Conservation (phyloP, 495 filamentous ascomycete species). For the Penicillium macrosclerotiorum region DNA sequence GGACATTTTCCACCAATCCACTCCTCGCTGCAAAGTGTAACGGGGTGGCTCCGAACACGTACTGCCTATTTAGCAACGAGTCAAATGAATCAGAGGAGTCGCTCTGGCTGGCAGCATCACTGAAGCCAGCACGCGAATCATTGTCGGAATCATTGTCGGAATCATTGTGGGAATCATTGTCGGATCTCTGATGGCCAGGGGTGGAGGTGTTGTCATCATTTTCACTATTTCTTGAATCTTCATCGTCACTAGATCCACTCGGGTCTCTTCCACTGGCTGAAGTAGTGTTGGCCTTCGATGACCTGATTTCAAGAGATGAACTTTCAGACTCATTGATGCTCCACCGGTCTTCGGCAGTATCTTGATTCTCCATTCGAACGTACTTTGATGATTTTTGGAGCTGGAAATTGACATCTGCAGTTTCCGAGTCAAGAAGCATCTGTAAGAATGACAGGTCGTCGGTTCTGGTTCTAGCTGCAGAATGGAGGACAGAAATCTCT, state of each 20-base stretch:
- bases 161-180: neutral
- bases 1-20: slow-evolving; percentile 4
- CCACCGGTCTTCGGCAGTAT: neutral
- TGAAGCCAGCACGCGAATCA: neutral
- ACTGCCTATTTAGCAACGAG: neutral
- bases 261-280: too few species aligned
- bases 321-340: neutral
- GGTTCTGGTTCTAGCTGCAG: neutral
- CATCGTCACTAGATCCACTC: too few species aligned
- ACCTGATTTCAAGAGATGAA: neutral
- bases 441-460: neutral
- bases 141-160: neutral
- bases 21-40: neutral
- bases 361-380: neutral
- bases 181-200: too few species aligned
- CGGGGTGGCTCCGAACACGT: slow-evolving; percentile 1
- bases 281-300: too few species aligned
- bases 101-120: neutral
- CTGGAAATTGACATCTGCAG: slow-evolving; percentile 5
- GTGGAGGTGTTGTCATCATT: neutral
- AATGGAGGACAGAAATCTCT: neutral
- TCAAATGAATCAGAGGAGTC: neutral
- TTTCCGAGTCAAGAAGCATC: slow-evolving; percentile 1
- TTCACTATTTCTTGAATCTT: neutral
- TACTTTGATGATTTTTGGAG: neutral